A percentile compares a stretch with the other conserved stretches of the same genome.
Conservation (phyloP, 345 rosid genomes). For the Combretum micranthum region DNA sequence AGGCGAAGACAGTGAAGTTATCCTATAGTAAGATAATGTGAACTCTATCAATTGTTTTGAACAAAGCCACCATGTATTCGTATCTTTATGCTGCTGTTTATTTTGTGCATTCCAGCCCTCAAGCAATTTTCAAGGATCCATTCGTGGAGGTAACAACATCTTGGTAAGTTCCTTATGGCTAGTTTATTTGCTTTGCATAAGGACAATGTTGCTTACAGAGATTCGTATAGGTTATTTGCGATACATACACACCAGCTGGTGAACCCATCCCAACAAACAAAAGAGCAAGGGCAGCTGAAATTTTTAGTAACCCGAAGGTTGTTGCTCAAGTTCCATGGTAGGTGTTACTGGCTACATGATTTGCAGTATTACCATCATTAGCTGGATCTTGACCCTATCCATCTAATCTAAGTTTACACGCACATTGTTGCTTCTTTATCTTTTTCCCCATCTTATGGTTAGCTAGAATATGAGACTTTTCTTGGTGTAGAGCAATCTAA, state of each 20-base stretch:
- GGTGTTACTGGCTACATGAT: conserved; percentile 8
- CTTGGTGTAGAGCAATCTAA: not conserved
- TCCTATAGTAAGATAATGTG: conserved; percentile 67
- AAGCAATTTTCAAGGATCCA: conserved; percentile 92
- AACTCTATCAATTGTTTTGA: not conserved
- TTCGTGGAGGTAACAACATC: conserved; percentile 96
- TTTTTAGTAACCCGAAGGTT: conserved; percentile 68
- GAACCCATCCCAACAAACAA: conserved; percentile 98
- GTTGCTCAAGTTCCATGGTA: conserved; percentile 73
- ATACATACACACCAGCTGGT: conserved; percentile 88
- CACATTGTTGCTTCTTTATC: no score
- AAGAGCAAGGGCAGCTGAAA: conserved; percentile 78
- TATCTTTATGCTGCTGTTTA: not conserved
- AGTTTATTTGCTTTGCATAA: not conserved
- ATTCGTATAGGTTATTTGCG: conserved; percentile 69
- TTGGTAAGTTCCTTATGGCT: conserved; percentile 45
- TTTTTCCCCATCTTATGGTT: not conserved
- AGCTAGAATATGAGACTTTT: not conserved
- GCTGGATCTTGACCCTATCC: no score
- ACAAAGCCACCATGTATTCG: not conserved
- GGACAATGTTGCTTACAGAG: not conserved
- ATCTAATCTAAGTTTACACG: no score
- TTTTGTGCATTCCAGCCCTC: conserved; percentile 52
- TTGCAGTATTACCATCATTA: not conserved
- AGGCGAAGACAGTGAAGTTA: conserved; percentile 98